A percentile compares a stretch with the other conserved stretches of the same genome.
These are phyloP conservation scores for Trichosporon sp. DNA, from an alignment of 1,284 basidiomycete species.

Conservation along the genomic window DNA sequence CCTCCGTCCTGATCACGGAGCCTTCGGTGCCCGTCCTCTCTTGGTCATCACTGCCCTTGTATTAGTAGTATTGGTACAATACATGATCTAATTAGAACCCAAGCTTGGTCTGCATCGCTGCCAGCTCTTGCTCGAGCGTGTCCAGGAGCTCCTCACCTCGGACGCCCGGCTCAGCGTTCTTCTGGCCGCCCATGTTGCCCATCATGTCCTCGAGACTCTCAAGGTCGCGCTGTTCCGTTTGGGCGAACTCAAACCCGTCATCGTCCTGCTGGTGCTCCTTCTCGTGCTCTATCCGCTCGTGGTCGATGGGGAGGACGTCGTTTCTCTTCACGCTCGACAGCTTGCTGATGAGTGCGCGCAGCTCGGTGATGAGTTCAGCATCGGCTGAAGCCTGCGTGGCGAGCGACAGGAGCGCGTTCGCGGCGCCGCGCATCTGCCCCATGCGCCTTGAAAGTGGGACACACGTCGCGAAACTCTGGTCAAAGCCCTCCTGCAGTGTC, in stretches of 20 bases:
- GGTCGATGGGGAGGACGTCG: constrained; percentile 41
- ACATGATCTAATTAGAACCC: neutral
- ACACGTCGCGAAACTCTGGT: constrained; percentile 51
- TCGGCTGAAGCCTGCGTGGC: neutral
- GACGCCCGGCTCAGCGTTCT: constrained; percentile 33
- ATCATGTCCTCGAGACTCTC: constrained; percentile 51
- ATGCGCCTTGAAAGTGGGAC: constrained; percentile 50
- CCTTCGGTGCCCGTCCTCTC: neutral
- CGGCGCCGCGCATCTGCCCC: constrained; percentile 51
- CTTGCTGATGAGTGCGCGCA: constrained; percentile 55
- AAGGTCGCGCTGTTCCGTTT: constrained; percentile 54
- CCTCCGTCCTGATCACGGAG: neutral
- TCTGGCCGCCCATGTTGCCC: constrained; percentile 29
- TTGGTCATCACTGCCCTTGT: neutral
- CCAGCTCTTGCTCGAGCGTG: neutral
- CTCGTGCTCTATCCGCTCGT: constrained; percentile 44
- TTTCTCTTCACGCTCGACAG: constrained; percentile 31
- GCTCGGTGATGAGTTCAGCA: constrained; percentile 63
- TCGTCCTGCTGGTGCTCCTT: constrained; percentile 48
- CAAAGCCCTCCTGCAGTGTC: constrained; percentile 55
- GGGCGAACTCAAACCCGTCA: constrained; percentile 61
- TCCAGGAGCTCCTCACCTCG: neutral
- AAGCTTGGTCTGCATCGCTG: neutral
- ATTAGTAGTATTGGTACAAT: neutral
- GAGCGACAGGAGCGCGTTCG: constrained; percentile 43